phyloP scores from a whole-genome alignment of 495 filamentous ascomycete species.

The Cercophora scortea region DNA sequence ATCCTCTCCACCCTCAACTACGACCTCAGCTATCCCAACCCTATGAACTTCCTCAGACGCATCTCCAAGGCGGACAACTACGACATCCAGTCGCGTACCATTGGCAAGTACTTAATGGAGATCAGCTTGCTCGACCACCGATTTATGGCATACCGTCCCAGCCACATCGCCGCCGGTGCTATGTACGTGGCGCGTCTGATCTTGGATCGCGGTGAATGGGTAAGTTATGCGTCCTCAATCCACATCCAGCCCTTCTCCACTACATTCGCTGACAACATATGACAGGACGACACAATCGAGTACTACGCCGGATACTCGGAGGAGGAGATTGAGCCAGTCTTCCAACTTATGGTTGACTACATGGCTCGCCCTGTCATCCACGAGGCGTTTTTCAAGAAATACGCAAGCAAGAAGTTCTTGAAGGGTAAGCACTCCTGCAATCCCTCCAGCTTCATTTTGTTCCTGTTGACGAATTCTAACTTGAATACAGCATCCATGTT shows the following conservation, averaged over 20 bases:
- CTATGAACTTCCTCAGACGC: constrained; percentile 97
- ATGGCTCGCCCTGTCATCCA: constrained; percentile 79
- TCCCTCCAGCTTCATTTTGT: not conserved
- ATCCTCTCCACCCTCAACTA: constrained; percentile 86
- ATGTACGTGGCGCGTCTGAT: constrained; percentile 94
- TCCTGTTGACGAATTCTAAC: constrained; percentile 18
- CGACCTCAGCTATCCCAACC: constrained; percentile 96
- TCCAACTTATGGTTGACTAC: constrained; percentile 92
- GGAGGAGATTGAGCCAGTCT: constrained; percentile 85
- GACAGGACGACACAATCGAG: constrained; percentile 73
- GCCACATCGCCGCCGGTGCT: constrained; percentile 79
- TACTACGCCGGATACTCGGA: constrained; percentile 93
- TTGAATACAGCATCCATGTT: constrained; percentile 69
- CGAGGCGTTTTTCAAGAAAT: constrained; percentile 99
- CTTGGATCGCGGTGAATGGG: constrained; percentile 83
- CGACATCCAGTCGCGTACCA: constrained; percentile 91
- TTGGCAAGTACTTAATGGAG: constrained; percentile 98
- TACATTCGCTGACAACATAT: constrained; percentile 2
- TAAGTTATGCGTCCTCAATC: constrained; percentile 34
- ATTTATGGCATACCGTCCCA: constrained; percentile 79
- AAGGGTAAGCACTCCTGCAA: constrained; percentile 58
- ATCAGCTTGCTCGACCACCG: constrained; percentile 91
- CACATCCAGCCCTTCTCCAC: not conserved
- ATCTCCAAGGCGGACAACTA: constrained; percentile 99
- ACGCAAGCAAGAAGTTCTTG: constrained; percentile 96